Conservation (phyloP, 2,329 filamentous ascomycete species). For the Gaeumannomyces tritici region DNA sequence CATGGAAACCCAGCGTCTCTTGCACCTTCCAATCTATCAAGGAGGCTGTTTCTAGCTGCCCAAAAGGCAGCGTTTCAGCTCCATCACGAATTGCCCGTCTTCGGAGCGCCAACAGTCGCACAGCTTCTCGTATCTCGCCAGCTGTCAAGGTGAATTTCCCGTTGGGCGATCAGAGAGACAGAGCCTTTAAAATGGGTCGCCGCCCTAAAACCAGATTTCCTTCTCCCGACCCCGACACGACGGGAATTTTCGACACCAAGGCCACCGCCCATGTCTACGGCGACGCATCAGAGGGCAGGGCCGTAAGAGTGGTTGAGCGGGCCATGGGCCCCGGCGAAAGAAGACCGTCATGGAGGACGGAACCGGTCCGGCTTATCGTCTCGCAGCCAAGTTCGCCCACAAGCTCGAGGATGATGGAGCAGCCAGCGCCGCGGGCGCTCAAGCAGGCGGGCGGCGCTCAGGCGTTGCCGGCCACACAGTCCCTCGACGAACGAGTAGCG, state of each 20-base stretch:
- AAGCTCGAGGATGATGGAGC: not conserved
- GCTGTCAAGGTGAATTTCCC: too few species aligned
- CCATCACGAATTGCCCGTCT: too few species aligned
- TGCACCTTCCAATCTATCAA: too few species aligned
- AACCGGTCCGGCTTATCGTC: not conserved
- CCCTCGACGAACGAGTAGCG: too few species aligned
- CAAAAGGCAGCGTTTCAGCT: too few species aligned
- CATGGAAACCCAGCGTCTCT: too few species aligned
- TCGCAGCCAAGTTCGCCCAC: not conserved
- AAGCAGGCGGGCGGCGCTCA: not conserved
- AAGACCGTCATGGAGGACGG: not conserved
- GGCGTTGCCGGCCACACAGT: not conserved
- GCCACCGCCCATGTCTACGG: not conserved
- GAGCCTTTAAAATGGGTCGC: not conserved
- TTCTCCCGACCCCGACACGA: not conserved
- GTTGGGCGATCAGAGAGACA: too few species aligned
- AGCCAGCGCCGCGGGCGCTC: not conserved
- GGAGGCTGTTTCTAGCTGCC: too few species aligned
- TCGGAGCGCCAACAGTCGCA: too few species aligned
- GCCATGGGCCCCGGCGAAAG: too few species aligned
- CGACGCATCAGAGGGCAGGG: not conserved
- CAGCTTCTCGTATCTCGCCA: too few species aligned
- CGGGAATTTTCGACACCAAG: slow-evolving; percentile 2
- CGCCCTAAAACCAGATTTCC: not conserved
- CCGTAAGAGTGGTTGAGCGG: not conserved